Percentiles rank a stretch among this genome's conserved stretches.
phyloP scores from a whole-genome alignment of 306 rosid species.

The Prosopis cineraria region DNA sequence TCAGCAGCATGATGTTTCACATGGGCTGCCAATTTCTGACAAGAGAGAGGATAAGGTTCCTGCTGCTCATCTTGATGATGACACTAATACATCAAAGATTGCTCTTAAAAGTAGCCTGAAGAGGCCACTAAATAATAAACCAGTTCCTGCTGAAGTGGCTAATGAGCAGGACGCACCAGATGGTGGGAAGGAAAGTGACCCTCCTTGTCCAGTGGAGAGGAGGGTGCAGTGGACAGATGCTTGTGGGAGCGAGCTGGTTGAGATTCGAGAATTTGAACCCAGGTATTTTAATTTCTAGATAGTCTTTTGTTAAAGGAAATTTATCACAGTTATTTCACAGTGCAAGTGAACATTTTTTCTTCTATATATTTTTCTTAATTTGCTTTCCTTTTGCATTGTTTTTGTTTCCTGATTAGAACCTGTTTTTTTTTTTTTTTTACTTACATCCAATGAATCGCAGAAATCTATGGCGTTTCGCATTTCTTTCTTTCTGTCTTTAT shows the following conservation, averaged over 20 bases:
- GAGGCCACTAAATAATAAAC: conserved; percentile 46
- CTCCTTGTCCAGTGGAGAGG: conserved; percentile 59
- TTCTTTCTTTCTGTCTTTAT: neutral
- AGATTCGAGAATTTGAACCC: conserved; percentile 92
- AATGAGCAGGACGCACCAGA: conserved; percentile 46
- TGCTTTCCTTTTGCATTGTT: conserved; percentile 1
- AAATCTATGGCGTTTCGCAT: conserved; percentile 1
- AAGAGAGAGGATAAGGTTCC: conserved; percentile 61
- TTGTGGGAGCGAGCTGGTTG: conserved; percentile 83
- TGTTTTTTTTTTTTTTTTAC: neutral
- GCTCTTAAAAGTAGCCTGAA: conserved; percentile 84
- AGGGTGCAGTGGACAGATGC: conserved; percentile 96
- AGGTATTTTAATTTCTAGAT: conserved; percentile 52
- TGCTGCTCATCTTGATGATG: conserved; percentile 43
- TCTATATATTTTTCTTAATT: neutral
- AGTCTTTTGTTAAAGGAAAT: neutral
- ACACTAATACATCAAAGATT: conserved; percentile 48
- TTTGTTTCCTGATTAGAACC: too few relatives aligned
- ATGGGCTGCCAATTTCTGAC: conserved; percentile 53
- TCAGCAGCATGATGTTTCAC: conserved; percentile 74
- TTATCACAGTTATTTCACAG: neutral
- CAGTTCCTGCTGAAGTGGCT: conserved; percentile 51
- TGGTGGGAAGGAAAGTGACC: conserved; percentile 46
- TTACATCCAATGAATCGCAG: conserved; percentile 21
- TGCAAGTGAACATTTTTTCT: neutral